Evolutionary conservation across 2,329 filamentous ascomycete species (phyloP), one percentile per base, ranked within the genome.

Genomic region (Aureobasidium pullulans): DNA sequence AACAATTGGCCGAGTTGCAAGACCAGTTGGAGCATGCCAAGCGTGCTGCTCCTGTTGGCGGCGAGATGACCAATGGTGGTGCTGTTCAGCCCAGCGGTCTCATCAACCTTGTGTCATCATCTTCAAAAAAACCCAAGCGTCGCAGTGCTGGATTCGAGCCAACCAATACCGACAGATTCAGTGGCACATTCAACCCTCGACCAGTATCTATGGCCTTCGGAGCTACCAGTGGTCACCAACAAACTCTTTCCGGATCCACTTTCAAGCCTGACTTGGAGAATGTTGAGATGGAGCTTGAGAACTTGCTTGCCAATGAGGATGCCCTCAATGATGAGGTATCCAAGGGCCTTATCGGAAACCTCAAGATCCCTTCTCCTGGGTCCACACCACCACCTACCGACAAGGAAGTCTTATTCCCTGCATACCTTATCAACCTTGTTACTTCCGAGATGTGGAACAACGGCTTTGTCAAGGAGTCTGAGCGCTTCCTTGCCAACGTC

Each of bases 391-490:
- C 92, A 57, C 93, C 94, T 10, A 96, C 91, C 16, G 94, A 99
- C 76, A 99, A 99, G 79, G 94, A 99, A 74, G 93, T 99, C 23
- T 81, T 99, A 56, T 99, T 99, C 86, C 94, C 94, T 36, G 93
- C 94, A 9, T 99, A 97, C 74, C 86, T 99, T 67, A 99, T 99
- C 80, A 99, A 99, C 75, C 82, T 99, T 62, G 94, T 99, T 64
- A 99, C 94, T 11, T 97, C 92, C 15, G 94, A 99, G 78, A 99
- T 99, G 94, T 99, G 94, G 94, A 99, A 99, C 79, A 99, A 99
- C 69, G 94, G 94, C 48, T 99, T 96, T 71, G 94, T 99, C 68
- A 99, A 99, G 79, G 94, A 99, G 76, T 97, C 94, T 4, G 94
- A 99, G 76, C 89, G 93, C 59, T 99, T 99, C 83, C 81, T 99